phyloP scores from a whole-genome alignment of 176 grass and related monocot species.

The Musa acuminata region DNA sequence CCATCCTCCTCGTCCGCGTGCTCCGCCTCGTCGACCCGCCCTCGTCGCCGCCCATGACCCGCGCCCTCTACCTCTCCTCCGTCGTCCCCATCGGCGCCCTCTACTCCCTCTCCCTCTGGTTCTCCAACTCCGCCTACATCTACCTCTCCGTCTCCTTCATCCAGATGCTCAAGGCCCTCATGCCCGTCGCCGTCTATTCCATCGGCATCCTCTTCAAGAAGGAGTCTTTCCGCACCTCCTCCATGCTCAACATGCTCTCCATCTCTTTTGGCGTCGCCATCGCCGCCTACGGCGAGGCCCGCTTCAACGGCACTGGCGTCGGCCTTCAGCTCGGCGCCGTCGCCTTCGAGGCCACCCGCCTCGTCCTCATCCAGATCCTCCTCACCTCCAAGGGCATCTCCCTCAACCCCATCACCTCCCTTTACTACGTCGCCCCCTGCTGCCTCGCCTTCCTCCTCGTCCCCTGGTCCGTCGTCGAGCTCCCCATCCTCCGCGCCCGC shows the following conservation, averaged over 20 bases:
- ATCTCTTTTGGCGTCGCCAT: constrained; percentile 93
- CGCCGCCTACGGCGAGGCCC: constrained; percentile 84
- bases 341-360: constrained; percentile 69
- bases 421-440: constrained; percentile 84
- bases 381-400: constrained; percentile 97
- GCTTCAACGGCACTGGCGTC: constrained; percentile 63
- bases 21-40: constrained; percentile 67
- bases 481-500: constrained; percentile 51
- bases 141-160: constrained; percentile 99
- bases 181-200: constrained; percentile 93
- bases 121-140: constrained; percentile 91
- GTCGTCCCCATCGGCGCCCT: constrained; percentile 28
- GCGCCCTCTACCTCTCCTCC: constrained; percentile 12
- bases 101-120: constrained; percentile 54
- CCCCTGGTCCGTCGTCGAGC: constrained; percentile 74
- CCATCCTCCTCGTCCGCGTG: constrained; percentile 54
- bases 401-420: constrained; percentile 90
- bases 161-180: constrained; percentile 99
- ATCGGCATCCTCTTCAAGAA: constrained; percentile 75
- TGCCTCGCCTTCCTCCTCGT: constrained; percentile 75
- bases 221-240: constrained; percentile 50
- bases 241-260: constrained; percentile 98
- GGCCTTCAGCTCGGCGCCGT: constrained; percentile 74
- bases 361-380: constrained; percentile 96
- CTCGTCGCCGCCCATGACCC: constrained; percentile 7